Evolutionary conservation across 129 eudicot genomes (phyloP).

Genomic region (Gnaphalium uliginosum): DNA sequence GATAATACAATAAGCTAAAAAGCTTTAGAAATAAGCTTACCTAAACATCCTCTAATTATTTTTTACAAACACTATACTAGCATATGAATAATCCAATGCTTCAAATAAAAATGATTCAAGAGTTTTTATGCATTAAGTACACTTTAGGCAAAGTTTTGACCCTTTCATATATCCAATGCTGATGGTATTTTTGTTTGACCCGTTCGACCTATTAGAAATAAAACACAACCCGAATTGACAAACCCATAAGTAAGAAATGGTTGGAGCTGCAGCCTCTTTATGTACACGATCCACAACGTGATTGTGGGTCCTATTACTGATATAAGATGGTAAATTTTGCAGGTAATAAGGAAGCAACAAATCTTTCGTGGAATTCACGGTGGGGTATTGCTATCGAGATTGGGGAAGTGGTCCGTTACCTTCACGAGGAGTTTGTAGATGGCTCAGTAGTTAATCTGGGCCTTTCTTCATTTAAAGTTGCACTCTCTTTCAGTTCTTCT

Average conservation of each 20-base stretch:
- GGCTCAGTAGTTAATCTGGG: conserved; percentile 46
- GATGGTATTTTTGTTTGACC: not conserved
- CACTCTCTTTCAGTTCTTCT: conserved; percentile 26
- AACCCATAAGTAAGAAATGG: not conserved
- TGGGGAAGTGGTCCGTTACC: conserved; percentile 45
- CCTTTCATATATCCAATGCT: not conserved
- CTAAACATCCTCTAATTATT: not conserved
- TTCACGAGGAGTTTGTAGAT: conserved; percentile 52
- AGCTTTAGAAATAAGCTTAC: too few relatives aligned
- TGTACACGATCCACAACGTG: not conserved
- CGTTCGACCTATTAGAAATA: not conserved
- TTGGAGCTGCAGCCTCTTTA: not conserved
- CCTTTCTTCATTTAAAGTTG: conserved; percentile 31
- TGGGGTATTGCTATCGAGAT: conserved; percentile 46
- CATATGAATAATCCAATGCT: not conserved
- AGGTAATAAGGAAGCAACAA: conserved; percentile 44
- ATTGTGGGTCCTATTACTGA: conserved; percentile 4
- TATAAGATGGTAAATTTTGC: conserved; percentile 13
- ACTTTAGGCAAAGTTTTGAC: not conserved
- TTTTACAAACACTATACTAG: not conserved
- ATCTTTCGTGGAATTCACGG: conserved; percentile 40
- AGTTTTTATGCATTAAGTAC: not conserved
- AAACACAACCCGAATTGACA: not conserved
- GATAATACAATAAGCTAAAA: too few relatives aligned
- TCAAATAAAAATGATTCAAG: not conserved